A percentile compares a stretch with the other conserved stretches of the same genome.
phyloP scores from a whole-genome alignment of 176 grass and related monocot species.

The Tillandsia fasciculata region DNA sequence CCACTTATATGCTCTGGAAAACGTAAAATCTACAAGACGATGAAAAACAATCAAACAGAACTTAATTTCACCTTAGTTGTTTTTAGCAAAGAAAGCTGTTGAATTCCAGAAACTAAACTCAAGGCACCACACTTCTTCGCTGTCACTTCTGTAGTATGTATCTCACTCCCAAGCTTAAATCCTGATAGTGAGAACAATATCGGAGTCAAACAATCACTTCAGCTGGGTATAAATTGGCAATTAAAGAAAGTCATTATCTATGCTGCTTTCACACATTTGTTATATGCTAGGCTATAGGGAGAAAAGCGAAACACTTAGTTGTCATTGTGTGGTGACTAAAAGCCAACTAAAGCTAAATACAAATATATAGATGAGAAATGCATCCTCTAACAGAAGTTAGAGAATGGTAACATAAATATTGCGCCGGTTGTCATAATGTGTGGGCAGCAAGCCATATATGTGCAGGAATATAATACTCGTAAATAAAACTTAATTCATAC shows the following conservation, averaged over 20 bases:
- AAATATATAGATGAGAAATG: no score
- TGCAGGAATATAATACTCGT: neutral
- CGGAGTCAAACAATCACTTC: neutral
- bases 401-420: no score
- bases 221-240: no score
- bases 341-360: no score
- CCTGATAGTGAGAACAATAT: conserved; percentile 34
- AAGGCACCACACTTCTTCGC: conserved; percentile 59
- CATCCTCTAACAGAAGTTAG: no score
- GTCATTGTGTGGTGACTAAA: no score
- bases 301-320: no score
- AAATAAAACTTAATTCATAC: neutral
- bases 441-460: neutral
- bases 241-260: no score
- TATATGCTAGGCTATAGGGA: no score
- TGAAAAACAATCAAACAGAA: neutral
- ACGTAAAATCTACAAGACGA: neutral
- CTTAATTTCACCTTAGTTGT: conserved; percentile 64
- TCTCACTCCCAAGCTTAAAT: conserved; percentile 77
- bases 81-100: conserved; percentile 71
- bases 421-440: no score
- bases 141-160: conserved; percentile 62
- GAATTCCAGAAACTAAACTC: conserved; percentile 71
- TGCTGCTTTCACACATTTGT: no score
- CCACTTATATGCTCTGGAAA: neutral